These are phyloP conservation scores for Diaporthe aspalathi DNA, from an alignment of 2,329 filamentous ascomycete genomes.

Conservation along the genomic window DNA sequence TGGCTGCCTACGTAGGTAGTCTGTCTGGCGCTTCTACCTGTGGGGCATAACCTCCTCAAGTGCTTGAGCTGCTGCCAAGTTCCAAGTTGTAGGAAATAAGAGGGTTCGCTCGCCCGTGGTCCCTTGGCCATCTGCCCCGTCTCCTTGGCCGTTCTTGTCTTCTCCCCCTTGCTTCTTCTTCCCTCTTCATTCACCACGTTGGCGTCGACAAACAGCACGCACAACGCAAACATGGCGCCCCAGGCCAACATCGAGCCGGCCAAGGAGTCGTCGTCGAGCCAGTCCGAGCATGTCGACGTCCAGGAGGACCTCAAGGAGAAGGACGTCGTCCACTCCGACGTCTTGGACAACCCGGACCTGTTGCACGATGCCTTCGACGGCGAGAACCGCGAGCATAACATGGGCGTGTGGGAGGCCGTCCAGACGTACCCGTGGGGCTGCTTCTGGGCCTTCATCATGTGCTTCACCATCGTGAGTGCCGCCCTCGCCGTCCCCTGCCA, in stretches of 20 bases:
- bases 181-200: neutral
- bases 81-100: neutral
- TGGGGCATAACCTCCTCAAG: neutral
- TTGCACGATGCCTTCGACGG: conserved; percentile 55
- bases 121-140: neutral
- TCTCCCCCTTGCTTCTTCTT: neutral
- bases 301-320: conserved; percentile 21
- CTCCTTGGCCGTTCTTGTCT: neutral
- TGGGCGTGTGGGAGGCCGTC: conserved; percentile 53
- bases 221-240: neutral
- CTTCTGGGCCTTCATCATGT: conserved; percentile 61
- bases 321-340: conserved; percentile 49
- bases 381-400: conserved; percentile 57
- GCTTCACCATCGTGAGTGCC: conserved; percentile 59
- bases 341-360: conserved; percentile 50
- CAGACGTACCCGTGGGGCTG: conserved; percentile 57
- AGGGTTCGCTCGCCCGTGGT: neutral
- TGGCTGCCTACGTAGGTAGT: too few species aligned
- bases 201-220: neutral
- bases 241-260: conserved; percentile 6
- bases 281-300: conserved; percentile 5
- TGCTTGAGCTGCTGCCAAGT: neutral
- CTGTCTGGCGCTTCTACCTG: neutral
- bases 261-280: conserved; percentile 1
- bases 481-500: neutral